phyloP scores from a whole-genome alignment of 805 yeast species.

The Candida saitoana region DNA sequence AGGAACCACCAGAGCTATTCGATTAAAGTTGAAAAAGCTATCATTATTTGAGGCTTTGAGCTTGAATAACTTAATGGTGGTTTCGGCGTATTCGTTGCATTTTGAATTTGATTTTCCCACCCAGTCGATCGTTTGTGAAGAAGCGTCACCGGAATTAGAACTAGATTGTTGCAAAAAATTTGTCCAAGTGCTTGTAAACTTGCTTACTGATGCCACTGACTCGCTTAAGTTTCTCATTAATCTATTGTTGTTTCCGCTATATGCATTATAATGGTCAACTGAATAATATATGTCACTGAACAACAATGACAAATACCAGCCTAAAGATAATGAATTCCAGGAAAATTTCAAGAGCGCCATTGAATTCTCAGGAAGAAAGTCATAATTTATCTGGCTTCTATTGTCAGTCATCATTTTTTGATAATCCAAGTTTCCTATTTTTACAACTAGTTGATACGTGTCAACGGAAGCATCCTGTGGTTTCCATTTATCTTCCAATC shows the following conservation, averaged over 20 bases:
- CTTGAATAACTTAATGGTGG: constrained; percentile 48
- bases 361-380: constrained; percentile 40
- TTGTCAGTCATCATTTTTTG: constrained; percentile 15
- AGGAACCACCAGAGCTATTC: constrained; percentile 12
- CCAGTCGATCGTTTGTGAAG: constrained; percentile 15
- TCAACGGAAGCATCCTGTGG: constrained; percentile 18
- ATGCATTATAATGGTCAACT: constrained; percentile 15
- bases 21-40: constrained; percentile 17
- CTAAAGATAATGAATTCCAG: constrained; percentile 63
- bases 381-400: constrained; percentile 31
- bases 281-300: constrained; percentile 54
- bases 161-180: constrained; percentile 22
- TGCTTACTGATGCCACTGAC: constrained; percentile 34
- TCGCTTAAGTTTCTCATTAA: constrained; percentile 38
- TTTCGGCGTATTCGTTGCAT: constrained; percentile 51
- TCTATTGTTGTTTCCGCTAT: constrained; percentile 22
- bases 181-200: constrained; percentile 36
- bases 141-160: constrained; percentile 7
- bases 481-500: constrained; percentile 24
- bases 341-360: constrained; percentile 46
- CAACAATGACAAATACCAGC: constrained; percentile 70
- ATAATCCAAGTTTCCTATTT: constrained; percentile 38
- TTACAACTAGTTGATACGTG: constrained; percentile 30
- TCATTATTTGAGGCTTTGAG: constrained; percentile 24
- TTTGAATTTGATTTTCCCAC: constrained; percentile 27